Evolutionary conservation across 306 rosid genomes (phyloP).

Genomic region (Trichosanthes truncata): DNA sequence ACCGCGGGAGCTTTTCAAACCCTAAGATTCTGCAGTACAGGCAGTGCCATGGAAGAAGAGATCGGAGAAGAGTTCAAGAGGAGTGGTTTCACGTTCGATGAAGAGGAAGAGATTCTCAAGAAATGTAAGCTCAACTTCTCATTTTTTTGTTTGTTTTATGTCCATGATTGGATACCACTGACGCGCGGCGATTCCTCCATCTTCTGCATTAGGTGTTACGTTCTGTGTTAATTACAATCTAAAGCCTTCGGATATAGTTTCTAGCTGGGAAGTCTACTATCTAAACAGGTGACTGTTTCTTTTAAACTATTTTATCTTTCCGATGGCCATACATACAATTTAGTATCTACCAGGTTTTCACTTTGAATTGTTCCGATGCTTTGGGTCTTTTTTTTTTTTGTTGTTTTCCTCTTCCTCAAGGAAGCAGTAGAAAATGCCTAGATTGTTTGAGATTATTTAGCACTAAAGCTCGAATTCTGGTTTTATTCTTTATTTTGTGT

Average conservation of each 20-base stretch:
- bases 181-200: background rate
- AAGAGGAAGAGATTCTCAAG: slow-evolving; percentile 57
- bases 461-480: background rate
- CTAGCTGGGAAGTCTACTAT: slow-evolving; percentile 84
- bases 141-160: background rate
- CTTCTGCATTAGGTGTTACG: slow-evolving; percentile 40
- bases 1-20: slow-evolving; percentile 8
- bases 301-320: background rate
- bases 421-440: background rate
- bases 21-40: background rate
- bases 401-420: background rate
- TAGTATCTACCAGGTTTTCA: background rate
- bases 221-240: slow-evolving; percentile 67
- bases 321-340: background rate
- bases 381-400: background rate
- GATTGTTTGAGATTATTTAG: background rate
- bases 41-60: slow-evolving; percentile 61
- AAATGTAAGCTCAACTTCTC: slow-evolving; percentile 42
- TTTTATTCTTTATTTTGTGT: background rate
- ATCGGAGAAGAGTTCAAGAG: slow-evolving; percentile 53
- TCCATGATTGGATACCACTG: background rate
- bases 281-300: slow-evolving; percentile 59
- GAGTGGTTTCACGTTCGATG: slow-evolving; percentile 43
- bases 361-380: background rate
- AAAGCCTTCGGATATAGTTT: slow-evolving; percentile 66